phyloP scores from a whole-genome alignment of 208 protist species.

The Trypanosoma cruzi region DNA sequence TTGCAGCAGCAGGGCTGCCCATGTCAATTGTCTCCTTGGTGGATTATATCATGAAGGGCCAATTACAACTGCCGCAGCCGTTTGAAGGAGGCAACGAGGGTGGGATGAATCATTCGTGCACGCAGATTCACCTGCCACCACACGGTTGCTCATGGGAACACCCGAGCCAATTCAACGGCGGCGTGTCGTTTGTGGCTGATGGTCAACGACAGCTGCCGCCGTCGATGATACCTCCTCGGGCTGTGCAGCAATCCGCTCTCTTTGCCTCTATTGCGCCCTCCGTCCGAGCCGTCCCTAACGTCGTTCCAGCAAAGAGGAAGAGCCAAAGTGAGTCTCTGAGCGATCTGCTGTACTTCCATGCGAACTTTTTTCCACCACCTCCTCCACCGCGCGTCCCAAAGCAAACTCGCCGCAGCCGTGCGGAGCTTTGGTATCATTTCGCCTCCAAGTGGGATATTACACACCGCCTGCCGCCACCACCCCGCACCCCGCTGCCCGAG shows the following conservation, averaged over 20 bases:
- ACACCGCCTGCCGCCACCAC: slow-evolving; percentile 74
- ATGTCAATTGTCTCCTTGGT: slow-evolving; percentile 45
- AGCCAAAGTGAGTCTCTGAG: slow-evolving; percentile 70
- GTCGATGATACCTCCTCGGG: no score
- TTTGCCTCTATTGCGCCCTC: not conserved
- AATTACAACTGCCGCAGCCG: slow-evolving; percentile 33
- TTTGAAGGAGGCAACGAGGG: not conserved
- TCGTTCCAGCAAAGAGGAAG: slow-evolving; percentile 26
- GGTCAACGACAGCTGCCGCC: no score
- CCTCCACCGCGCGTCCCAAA: slow-evolving; percentile 59
- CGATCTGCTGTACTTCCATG: slow-evolving; percentile 79
- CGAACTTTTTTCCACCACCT: slow-evolving; percentile 79
- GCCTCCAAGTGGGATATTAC: slow-evolving; percentile 85
- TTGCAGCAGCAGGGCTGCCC: slow-evolving; percentile 64
- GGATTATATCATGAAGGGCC: slow-evolving; percentile 60
- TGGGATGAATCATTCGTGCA: not conserved
- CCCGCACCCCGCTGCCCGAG: slow-evolving; percentile 72
- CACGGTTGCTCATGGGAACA: slow-evolving; percentile 4
- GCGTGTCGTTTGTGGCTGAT: no score
- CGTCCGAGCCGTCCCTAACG: not conserved
- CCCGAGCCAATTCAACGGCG: not conserved
- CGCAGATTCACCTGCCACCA: not conserved
- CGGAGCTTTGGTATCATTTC: slow-evolving; percentile 80
- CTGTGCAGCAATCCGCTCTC: not conserved
- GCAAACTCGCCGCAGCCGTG: slow-evolving; percentile 43